Percentiles rank a stretch among this genome's conserved stretches.
These are phyloP conservation scores for Naegleria gruberi DNA, from an alignment of 208 protist genomes.

Conservation along the genomic window DNA sequence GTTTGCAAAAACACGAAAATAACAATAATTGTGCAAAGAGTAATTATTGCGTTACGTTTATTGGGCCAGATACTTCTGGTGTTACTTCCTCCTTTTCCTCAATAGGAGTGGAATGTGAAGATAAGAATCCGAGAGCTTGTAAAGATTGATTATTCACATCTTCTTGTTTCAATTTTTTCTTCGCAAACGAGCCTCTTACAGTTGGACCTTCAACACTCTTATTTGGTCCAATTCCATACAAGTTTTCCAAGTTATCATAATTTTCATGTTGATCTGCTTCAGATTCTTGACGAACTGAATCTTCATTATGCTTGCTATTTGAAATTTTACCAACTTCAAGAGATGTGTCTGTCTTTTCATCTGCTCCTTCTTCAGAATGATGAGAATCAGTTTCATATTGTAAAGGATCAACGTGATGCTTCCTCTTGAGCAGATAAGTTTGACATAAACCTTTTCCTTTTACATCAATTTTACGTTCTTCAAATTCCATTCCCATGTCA, in stretches of 20 bases:
- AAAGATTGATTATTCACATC: not conserved
- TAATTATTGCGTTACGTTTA: too few relatives aligned
- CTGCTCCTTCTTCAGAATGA: not conserved
- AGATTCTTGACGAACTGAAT: too few relatives aligned
- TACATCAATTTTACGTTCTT: not conserved
- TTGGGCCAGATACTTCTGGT: too few relatives aligned
- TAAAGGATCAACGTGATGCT: not conserved
- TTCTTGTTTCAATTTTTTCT: not conserved
- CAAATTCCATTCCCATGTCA: constrained; percentile 6
- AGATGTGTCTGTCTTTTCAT: not conserved
- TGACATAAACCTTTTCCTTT: not conserved
- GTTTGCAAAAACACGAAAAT: too few relatives aligned
- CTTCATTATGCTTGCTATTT: too few relatives aligned
- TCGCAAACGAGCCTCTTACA: not conserved
- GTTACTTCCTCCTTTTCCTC: too few relatives aligned
- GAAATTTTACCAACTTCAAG: not conserved
- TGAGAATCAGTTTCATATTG: not conserved
- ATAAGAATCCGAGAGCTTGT: not conserved
- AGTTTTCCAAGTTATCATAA: too few relatives aligned
- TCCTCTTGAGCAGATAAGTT: not conserved
- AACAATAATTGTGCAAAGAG: too few relatives aligned
- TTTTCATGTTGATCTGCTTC: too few relatives aligned
- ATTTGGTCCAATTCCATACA: too few relatives aligned
- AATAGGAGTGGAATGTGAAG: not conserved
- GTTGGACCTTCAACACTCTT: too few relatives aligned